phyloP scores from a whole-genome alignment of 176 grass and related monocot genomes.

The Oryza meridionalis region DNA sequence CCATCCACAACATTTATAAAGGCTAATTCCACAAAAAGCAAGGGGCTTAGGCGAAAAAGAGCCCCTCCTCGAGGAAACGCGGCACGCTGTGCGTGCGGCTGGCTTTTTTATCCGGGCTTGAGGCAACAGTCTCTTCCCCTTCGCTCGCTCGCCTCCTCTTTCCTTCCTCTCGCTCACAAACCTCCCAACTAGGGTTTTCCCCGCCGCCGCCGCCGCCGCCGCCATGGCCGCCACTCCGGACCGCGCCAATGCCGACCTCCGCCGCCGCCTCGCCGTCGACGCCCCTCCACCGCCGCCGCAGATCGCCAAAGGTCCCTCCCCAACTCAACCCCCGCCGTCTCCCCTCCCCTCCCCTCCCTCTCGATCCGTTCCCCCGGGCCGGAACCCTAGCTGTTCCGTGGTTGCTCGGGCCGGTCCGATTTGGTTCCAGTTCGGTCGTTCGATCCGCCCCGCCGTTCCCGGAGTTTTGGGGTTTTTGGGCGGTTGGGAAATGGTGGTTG shows the following conservation, averaged over 20 bases:
- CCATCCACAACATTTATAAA: background rate
- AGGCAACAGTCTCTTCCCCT: background rate
- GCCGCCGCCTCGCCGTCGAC: conserved; percentile 68
- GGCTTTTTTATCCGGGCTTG: conserved; percentile 48
- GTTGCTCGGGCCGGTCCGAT: background rate
- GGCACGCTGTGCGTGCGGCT: conserved; percentile 15
- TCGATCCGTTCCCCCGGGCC: conserved; percentile 15
- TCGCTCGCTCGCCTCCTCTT: conserved; percentile 34
- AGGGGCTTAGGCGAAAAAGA: conserved; percentile 31
- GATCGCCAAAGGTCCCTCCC: conserved; percentile 64
- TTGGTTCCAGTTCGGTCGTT: background rate
- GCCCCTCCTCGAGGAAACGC: conserved; percentile 5
- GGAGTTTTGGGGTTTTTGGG: conserved; percentile 3
- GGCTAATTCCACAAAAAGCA: fast-evolving
- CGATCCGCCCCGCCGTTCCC: background rate
- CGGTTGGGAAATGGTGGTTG: background rate
- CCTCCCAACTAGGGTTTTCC: conserved; percentile 64
- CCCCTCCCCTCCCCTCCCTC: background rate
- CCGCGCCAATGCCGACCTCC: conserved; percentile 62
- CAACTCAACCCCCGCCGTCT: background rate
- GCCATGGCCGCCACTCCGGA: conserved; percentile 63
- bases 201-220: conserved; percentile 25
- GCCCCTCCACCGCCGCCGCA: conserved; percentile 56
- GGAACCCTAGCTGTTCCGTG: conserved; percentile 40
- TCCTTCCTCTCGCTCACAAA: conserved; percentile 39